Evolutionary conservation across 2,329 filamentous ascomycete species (phyloP).

Genomic region (Fusarium lyarnte): DNA sequence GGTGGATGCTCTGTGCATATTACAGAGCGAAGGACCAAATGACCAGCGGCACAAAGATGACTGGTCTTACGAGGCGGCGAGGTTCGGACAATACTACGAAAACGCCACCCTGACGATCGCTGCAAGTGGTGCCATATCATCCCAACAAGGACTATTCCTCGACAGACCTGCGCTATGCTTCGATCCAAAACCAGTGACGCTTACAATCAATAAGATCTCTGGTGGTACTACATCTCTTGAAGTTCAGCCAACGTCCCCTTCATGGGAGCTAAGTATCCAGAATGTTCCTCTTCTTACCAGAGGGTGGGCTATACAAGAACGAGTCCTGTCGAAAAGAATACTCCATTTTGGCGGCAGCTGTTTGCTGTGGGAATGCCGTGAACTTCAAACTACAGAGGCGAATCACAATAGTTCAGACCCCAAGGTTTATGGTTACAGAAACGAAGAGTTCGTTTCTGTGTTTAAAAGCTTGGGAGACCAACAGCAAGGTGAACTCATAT

Average conservation of each 20-base stretch:
- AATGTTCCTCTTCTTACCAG: not conserved
- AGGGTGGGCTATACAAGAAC: not conserved
- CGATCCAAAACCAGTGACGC: not conserved
- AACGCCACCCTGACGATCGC: not conserved
- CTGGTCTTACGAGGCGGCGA: not conserved
- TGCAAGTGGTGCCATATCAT: not conserved
- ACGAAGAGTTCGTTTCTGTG: not conserved
- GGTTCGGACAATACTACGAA: slow-evolving; percentile 7
- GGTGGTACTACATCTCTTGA: accelerated
- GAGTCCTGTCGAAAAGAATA: not conserved
- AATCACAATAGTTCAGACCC: not conserved
- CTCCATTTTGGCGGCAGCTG: not conserved
- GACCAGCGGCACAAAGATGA: not conserved
- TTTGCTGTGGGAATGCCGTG: not conserved
- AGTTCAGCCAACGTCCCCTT: not conserved
- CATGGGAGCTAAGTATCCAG: not conserved
- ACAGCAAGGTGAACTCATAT: not conserved
- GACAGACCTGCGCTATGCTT: not conserved
- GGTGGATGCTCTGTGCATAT: slow-evolving; percentile 5
- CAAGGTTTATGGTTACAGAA: accelerated
- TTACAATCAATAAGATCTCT: not conserved
- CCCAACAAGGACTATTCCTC: not conserved
- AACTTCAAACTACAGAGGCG: not conserved
- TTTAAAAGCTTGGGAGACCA: not conserved
- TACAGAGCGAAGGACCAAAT: not conserved